Evolutionary conservation across 2,329 filamentous ascomycete species (phyloP).

Genomic region (Westerdykella ornata): DNA sequence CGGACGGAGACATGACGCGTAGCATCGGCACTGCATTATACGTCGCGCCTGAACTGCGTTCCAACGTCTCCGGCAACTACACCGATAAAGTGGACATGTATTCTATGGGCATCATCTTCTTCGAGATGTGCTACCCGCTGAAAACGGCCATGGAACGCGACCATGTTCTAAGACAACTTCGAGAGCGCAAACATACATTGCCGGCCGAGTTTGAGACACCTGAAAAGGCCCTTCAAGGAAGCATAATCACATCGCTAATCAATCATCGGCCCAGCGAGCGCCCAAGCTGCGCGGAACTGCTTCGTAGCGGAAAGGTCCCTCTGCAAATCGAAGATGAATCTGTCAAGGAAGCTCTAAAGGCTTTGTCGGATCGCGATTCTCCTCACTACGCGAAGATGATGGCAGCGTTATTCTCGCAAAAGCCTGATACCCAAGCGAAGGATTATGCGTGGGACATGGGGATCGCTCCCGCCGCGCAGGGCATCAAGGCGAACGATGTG

Average conservation of each 20-base stretch:
- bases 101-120: constrained; percentile 93
- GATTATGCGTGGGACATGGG: constrained; percentile 52
- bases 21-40: constrained; percentile 78
- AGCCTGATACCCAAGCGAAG: constrained; percentile 67
- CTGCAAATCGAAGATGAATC: constrained; percentile 90
- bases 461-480: constrained; percentile 19
- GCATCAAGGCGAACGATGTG: constrained; percentile 48
- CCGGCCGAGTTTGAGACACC: constrained; percentile 66
- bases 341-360: constrained; percentile 73
- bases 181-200: constrained; percentile 60
- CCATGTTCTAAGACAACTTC: constrained; percentile 60
- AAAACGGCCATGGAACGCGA: constrained; percentile 58
- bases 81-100: constrained; percentile 98
- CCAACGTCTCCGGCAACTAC: constrained; percentile 67
- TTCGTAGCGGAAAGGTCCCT: constrained; percentile 80
- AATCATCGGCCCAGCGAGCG: constrained; percentile 76
- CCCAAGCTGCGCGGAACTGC: constrained; percentile 72
- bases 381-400: constrained; percentile 88
- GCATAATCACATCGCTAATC: constrained; percentile 72
- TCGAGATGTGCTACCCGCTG: constrained; percentile 79
- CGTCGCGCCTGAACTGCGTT: constrained; percentile 84
- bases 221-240: constrained; percentile 62
- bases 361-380: constrained; percentile 73
- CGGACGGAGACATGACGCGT: constrained; percentile 58
- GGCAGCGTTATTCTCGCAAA: constrained; percentile 69